Conservation (phyloP, 768 basidiomycete genomes). For the Pulveroboletus sp. region DNA sequence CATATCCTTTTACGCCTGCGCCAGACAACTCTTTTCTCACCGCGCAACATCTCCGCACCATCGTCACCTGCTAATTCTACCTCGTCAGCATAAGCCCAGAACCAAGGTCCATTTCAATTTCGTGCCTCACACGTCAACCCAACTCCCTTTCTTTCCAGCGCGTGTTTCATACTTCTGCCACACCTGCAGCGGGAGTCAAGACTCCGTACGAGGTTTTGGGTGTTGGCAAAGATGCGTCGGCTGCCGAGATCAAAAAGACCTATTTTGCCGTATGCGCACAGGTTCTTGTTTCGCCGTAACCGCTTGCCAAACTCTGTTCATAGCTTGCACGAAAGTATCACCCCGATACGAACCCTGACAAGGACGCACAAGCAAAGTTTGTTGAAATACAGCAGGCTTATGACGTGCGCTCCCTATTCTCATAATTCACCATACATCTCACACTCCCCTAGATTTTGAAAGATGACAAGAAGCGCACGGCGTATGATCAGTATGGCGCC, state of each 20-base stretch:
- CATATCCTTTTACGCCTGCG: constrained; percentile 55
- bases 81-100: constrained; percentile 17
- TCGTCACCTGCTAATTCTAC: constrained; percentile 15
- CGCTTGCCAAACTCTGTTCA: constrained; percentile 11
- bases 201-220: constrained; percentile 93
- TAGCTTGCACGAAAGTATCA: constrained; percentile 98
- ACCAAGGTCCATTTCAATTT: constrained; percentile 39
- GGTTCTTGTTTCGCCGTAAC: constrained; percentile 11
- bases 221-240: constrained; percentile 74
- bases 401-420: constrained; percentile 58
- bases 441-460: constrained; percentile 66
- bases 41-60: constrained; percentile 36
- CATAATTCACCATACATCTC: constrained; percentile 16
- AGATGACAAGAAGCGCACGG: constrained; percentile 88
- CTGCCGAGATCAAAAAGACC: constrained; percentile 92
- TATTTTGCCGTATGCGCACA: constrained; percentile 79
- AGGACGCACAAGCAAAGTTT: constrained; percentile 86
- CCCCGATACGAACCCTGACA: constrained; percentile 95
- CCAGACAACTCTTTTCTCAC: constrained; percentile 41
- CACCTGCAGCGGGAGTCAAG: constrained; percentile 51
- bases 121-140: constrained; percentile 9
- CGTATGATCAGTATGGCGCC: constrained; percentile 89
- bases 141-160: constrained; percentile 47
- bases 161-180: constrained; percentile 65
- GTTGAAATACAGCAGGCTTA: constrained; percentile 97